These are phyloP conservation scores for Paecilomyces dactylethromorphus DNA, from an alignment of 2,329 filamentous ascomycete species.

Conservation along the genomic window DNA sequence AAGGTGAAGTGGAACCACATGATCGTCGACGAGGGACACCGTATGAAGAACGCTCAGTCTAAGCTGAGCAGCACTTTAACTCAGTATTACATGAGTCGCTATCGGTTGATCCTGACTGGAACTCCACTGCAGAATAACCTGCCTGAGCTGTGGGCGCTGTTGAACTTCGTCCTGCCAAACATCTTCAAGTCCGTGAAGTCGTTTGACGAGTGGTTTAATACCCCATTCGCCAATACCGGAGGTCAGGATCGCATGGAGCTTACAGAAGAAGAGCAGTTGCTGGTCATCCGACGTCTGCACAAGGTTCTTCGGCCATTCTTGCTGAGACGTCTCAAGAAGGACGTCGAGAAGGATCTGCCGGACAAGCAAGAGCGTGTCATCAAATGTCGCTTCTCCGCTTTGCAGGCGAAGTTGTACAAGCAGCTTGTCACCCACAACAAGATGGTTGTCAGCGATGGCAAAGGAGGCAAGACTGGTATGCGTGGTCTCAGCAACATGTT, in stretches of 20 bases:
- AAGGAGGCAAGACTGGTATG: slow-evolving; percentile 88
- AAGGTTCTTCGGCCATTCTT: slow-evolving; percentile 97
- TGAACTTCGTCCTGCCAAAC: slow-evolving; percentile 95
- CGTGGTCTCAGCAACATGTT: slow-evolving; percentile 99
- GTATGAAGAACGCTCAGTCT: slow-evolving; percentile 98
- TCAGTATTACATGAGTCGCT: slow-evolving; percentile 89
- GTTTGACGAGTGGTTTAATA: slow-evolving; percentile 99
- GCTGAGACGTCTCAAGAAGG: slow-evolving; percentile 96
- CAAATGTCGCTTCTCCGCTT: slow-evolving; percentile 95
- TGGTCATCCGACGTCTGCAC: slow-evolving; percentile 95
- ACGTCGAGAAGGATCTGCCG: slow-evolving; percentile 96
- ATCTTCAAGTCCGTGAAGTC: slow-evolving; percentile 99
- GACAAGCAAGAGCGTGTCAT: slow-evolving; percentile 99
- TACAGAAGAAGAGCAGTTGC: slow-evolving; percentile 97
- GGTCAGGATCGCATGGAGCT: slow-evolving; percentile 98
- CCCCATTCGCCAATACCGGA: slow-evolving; percentile 96
- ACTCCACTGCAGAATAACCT: slow-evolving; percentile 97
- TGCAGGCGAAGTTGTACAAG: slow-evolving; percentile 92
- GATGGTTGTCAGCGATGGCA: slow-evolving; percentile 88
- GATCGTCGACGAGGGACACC: slow-evolving; percentile 99
- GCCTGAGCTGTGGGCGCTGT: slow-evolving; percentile 90
- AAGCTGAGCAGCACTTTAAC: slow-evolving; percentile 94
- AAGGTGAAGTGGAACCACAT: slow-evolving; percentile 99
- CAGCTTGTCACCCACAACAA: slow-evolving; percentile 96
- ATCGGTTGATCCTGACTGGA: slow-evolving; percentile 93